phyloP scores from a whole-genome alignment of 768 basidiomycete species.

The Russula brevipes region DNA sequence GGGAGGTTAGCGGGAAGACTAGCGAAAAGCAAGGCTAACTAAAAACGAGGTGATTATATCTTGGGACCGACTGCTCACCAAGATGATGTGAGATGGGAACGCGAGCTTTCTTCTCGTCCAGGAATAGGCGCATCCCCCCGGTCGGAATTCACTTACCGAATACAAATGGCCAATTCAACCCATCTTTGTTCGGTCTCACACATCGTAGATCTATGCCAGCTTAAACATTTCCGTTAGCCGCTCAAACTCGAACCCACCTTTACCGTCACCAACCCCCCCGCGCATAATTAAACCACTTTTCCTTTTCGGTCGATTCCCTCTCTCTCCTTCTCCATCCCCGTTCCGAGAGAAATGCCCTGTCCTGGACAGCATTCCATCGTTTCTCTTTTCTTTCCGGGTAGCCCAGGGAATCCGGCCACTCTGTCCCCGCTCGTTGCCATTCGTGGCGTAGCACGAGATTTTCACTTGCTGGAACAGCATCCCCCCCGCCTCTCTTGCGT shows the following conservation, averaged over 20 bases:
- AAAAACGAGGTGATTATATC: slow-evolving; percentile 24
- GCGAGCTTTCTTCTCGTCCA: slow-evolving; percentile 13
- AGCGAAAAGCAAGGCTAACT: slow-evolving; percentile 13
- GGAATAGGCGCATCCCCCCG: slow-evolving; percentile 16
- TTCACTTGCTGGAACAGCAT: slow-evolving; percentile 10
- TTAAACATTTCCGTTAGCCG: slow-evolving; percentile 25
- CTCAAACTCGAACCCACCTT: slow-evolving; percentile 19
- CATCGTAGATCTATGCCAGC: slow-evolving; percentile 24
- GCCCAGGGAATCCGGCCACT: background rate
- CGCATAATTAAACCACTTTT: slow-evolving; percentile 24
- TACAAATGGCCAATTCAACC: slow-evolving; percentile 22
- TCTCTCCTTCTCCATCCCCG: slow-evolving; percentile 15
- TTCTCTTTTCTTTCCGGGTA: slow-evolving; percentile 8
- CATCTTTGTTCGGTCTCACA: slow-evolving; percentile 22
- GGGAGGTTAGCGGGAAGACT: slow-evolving; percentile 12
- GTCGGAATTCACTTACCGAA: slow-evolving; percentile 22
- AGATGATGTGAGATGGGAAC: slow-evolving; percentile 21
- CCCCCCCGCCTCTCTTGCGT: background rate
- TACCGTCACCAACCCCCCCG: slow-evolving; percentile 14
- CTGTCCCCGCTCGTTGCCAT: slow-evolving; percentile 19
- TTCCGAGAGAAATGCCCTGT: slow-evolving; percentile 16
- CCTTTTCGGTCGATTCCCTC: slow-evolving; percentile 5
- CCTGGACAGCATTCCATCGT: slow-evolving; percentile 17
- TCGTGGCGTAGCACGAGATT: slow-evolving; percentile 24
- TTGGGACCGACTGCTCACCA: background rate